Evolutionary conservation across 306 rosid genomes (phyloP), one percentile per base, ranked within the genome.

Genomic region (Ziziphus jujuba): DNA sequence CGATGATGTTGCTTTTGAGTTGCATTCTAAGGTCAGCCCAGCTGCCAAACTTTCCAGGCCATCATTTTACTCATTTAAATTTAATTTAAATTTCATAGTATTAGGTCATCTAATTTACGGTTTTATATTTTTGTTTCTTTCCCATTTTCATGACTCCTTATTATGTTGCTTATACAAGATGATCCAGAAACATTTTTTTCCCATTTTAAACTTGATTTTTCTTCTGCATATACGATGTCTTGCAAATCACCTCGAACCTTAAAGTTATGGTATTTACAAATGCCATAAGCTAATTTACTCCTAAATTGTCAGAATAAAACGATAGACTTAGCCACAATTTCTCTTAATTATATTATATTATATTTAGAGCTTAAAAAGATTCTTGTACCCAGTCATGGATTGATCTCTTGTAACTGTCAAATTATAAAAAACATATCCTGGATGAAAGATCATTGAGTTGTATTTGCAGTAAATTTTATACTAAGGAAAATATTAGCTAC

Each of bases 1-100:
- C 14, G 92, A 90, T 50, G 88, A 86, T 72, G 81, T 86, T 22
- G 91, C 96, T 68, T 1, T 86, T 56, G 83, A 90, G 52, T 78
- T 88, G 49, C 90, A 86, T 73, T 67, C 72, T 34, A 78, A 93
- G 89, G 97, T 84, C 28, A 64, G 75, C 67, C 67, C 17, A 16
- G 52, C 52, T 20, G 15, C 53, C 12, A 1, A 34, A 4, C 14
- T 25, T 73, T 16, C 11, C 55, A 50, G 7, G 22, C 21, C 9
- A 5, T 47, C 62, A 12, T 21, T 50, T 72, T 69, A 22, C 47
- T 20, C 61, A 12, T 7, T 3, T 40, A 40, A 40, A 8, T 40
- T 40, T 40, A 12, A 40, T 40, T 40, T 40, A 10, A 40, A 40
- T 7, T 40, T 40, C 2, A 12, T 40, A 40, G 45, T 40, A 2